These are phyloP conservation scores for Platanthera zijinensis DNA, from an alignment of 106 monocot species.

Conservation along the genomic window DNA sequence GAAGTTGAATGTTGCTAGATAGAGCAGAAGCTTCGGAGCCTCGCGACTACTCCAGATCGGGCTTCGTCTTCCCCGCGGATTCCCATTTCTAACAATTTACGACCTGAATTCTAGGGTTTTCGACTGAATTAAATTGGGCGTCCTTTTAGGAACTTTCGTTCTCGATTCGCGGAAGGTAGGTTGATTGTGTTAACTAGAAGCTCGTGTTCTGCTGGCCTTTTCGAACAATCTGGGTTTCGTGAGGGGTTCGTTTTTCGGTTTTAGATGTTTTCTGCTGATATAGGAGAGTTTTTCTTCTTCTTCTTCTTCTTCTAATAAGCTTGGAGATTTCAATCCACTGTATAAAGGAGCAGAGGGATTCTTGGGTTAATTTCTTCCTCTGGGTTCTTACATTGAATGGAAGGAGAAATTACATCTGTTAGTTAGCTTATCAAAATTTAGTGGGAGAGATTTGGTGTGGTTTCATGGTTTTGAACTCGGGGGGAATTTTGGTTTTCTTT, in stretches of 20 bases:
- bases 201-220: neutral
- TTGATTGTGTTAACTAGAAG: neutral
- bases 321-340: neutral
- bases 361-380: neutral
- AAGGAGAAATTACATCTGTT: neutral
- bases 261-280: neutral
- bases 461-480: neutral
- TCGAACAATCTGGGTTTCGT: neutral
- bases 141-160: constrained; percentile 4
- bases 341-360: neutral
- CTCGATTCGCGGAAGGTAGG: constrained; percentile 4
- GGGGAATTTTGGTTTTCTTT: neutral
- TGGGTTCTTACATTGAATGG: neutral
- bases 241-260: neutral
- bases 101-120: constrained; percentile 1
- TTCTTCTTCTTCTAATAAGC: neutral
- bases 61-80: neutral
- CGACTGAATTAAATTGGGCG: neutral
- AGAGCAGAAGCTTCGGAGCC: neutral
- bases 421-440: neutral
- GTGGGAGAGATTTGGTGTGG: neutral
- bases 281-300: neutral
- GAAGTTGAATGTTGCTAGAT: neutral
- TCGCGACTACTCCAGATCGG: neutral
- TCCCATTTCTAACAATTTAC: neutral